Percentiles rank a stretch among this genome's conserved stretches.
These are phyloP conservation scores for Fonsecaea nubica DNA, from an alignment of 2,329 filamentous ascomycete species.

Conservation along the genomic window DNA sequence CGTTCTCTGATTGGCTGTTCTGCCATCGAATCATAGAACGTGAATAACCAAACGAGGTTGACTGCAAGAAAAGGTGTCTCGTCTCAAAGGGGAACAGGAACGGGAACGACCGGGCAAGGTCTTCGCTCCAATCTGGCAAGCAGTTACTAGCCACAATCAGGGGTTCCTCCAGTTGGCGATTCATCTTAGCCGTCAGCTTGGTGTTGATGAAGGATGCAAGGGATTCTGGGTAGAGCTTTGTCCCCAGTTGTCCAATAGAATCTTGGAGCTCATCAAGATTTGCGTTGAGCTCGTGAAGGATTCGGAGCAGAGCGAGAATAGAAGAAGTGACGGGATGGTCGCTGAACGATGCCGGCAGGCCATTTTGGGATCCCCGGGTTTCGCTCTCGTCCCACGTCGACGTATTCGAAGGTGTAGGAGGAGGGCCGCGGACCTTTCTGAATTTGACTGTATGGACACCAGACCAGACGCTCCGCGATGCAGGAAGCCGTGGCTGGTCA, in stretches of 20 bases:
- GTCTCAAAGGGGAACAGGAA: conserved; percentile 99
- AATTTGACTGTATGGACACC: conserved; percentile 91
- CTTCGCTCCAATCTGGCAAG: conserved; percentile 93
- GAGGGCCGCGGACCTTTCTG: conserved; percentile 80
- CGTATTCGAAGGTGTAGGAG: conserved; percentile 74
- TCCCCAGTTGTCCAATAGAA: conserved; percentile 62
- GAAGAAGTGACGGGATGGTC: conserved; percentile 84
- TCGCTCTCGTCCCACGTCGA: conserved; percentile 17
- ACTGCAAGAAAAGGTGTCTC: conserved; percentile 93
- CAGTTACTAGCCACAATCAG: conserved; percentile 97
- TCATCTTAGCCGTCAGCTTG: conserved; percentile 96
- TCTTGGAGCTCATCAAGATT: conserved; percentile 90
- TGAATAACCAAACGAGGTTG: conserved; percentile 96
- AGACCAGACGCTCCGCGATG: conserved; percentile 83
- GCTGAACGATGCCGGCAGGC: conserved; percentile 76
- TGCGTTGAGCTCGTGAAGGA: conserved; percentile 89
- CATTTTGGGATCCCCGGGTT: conserved; percentile 55
- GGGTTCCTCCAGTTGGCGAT: conserved; percentile 94
- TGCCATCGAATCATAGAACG: conserved; percentile 98
- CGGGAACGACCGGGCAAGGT: conserved; percentile 88
- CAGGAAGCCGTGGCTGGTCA: conserved; percentile 67
- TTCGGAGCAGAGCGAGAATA: conserved; percentile 85
- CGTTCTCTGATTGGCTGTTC: conserved; percentile 81
- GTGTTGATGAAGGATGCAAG: conserved; percentile 97
- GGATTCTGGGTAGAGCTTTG: conserved; percentile 75